Conservation (phyloP, 140 eudicot species). For the Bidens hawaiensis region DNA sequence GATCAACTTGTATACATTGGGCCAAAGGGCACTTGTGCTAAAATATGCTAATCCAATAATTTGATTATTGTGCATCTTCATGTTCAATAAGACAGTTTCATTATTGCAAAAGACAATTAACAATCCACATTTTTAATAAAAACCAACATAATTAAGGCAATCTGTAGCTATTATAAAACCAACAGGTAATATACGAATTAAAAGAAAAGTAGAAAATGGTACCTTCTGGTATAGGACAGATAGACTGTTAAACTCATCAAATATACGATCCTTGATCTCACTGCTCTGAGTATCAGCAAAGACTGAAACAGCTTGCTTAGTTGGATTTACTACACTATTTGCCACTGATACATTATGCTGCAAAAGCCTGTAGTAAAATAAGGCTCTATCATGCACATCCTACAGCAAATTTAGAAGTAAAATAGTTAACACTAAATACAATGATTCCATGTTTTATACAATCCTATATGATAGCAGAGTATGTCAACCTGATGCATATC, state of each 20-base stretch:
- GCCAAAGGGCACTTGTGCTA: conserved; percentile 1
- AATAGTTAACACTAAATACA: neutral
- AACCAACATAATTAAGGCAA: neutral
- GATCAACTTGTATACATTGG: neutral
- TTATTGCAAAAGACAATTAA: conserved; percentile 3
- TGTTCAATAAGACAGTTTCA: neutral
- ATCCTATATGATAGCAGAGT: neutral
- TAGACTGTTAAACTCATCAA: conserved; percentile 91
- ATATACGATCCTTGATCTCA: conserved; percentile 93
- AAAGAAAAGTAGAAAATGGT: neutral
- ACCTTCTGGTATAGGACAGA: conserved; percentile 96
- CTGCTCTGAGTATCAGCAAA: conserved; percentile 92
- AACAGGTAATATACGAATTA: neutral
- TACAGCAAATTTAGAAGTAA: conserved; percentile 30
- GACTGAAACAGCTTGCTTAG: conserved; percentile 97
- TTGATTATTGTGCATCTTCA: neutral
- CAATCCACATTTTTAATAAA: neutral
- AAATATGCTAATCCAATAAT: conserved; percentile 11
- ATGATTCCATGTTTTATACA: neutral
- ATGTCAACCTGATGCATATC: conserved; percentile 87
- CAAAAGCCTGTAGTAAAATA: conserved; percentile 90
- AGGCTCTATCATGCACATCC: conserved; percentile 98
- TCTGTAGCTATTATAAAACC: conserved; percentile 2
- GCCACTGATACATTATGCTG: conserved; percentile 66
- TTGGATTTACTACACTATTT: conserved; percentile 77